Conservation (phyloP, 2,329 filamentous ascomycete species). For the Fusarium bactridioides region DNA sequence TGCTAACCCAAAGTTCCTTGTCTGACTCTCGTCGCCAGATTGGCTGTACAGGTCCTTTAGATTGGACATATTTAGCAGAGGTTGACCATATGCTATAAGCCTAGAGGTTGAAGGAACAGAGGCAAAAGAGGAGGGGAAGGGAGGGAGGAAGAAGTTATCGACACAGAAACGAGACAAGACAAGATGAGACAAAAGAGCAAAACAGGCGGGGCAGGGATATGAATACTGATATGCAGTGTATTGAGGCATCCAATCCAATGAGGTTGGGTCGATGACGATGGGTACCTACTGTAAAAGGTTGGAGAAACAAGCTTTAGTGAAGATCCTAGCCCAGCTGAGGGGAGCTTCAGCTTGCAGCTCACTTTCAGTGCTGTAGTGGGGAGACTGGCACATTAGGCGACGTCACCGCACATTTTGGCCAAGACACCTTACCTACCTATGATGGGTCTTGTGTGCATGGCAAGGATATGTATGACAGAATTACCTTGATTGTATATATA, state of each 20-base stretch:
- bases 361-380: neutral
- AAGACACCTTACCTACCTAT: neutral
- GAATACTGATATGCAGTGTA: neutral
- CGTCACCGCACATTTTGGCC: constrained; percentile 26
- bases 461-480: neutral
- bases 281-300: constrained; percentile 2
- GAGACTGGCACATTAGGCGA: constrained; percentile 19
- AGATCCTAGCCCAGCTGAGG: constrained; percentile 14
- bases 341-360: constrained; percentile 21
- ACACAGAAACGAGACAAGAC: neutral
- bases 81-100: constrained; percentile 5
- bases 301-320: constrained; percentile 38
- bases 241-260: constrained; percentile 22
- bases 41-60: constrained; percentile 45
- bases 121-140: neutral
- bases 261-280: constrained; percentile 32
- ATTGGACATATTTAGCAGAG: constrained; percentile 44
- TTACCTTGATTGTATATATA: neutral
- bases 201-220: constrained; percentile 24
- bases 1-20: constrained; percentile 54
- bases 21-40: constrained; percentile 37
- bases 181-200: neutral
- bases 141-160: neutral
- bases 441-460: neutral
- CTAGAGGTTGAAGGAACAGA: neutral